Conservation (phyloP, 2,329 filamentous ascomycete species). For the Septoria linicola region DNA sequence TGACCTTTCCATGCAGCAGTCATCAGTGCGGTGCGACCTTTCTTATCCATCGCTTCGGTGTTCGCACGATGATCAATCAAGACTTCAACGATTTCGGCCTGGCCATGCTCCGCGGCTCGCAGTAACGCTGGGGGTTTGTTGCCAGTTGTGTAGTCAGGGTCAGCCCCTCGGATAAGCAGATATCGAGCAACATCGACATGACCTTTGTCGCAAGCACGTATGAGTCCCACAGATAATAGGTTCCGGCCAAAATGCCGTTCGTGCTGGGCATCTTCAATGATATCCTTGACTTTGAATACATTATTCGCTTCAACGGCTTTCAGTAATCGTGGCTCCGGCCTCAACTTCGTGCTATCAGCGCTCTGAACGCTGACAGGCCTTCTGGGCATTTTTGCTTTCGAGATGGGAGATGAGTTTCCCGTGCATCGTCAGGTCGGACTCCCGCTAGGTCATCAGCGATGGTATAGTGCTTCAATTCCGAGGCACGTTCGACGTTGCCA, state of each 20-base stretch:
- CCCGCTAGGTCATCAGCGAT: too few relatives aligned
- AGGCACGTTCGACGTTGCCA: too few relatives aligned
- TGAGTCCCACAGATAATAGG: conserved; percentile 43
- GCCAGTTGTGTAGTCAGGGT: conserved; percentile 35
- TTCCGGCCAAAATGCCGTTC: conserved; percentile 40
- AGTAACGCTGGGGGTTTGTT: conserved; percentile 27
- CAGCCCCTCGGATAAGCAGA: conserved; percentile 42
- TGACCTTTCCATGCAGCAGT: conserved; percentile 47
- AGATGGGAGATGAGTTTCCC: conserved; percentile 9
- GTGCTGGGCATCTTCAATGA: conserved; percentile 38
- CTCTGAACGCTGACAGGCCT: conserved; percentile 21
- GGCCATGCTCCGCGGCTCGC: conserved; percentile 27
- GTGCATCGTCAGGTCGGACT: too few relatives aligned
- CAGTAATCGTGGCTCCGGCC: conserved; percentile 45
- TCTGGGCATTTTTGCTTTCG: conserved; percentile 21
- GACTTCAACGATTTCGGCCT: conserved; percentile 18
- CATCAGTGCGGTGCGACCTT: conserved; percentile 46
- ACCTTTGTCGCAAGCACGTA: conserved; percentile 44
- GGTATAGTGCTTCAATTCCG: background rate
- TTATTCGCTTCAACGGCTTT: conserved; percentile 43
- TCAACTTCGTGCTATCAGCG: conserved; percentile 25
- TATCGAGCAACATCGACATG: conserved; percentile 29
- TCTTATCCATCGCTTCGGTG: conserved; percentile 43
- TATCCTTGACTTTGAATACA: conserved; percentile 35
- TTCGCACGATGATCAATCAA: conserved; percentile 25